phyloP scores from a whole-genome alignment of 1,284 basidiomycete genomes.

The Peniophora sp. region DNA sequence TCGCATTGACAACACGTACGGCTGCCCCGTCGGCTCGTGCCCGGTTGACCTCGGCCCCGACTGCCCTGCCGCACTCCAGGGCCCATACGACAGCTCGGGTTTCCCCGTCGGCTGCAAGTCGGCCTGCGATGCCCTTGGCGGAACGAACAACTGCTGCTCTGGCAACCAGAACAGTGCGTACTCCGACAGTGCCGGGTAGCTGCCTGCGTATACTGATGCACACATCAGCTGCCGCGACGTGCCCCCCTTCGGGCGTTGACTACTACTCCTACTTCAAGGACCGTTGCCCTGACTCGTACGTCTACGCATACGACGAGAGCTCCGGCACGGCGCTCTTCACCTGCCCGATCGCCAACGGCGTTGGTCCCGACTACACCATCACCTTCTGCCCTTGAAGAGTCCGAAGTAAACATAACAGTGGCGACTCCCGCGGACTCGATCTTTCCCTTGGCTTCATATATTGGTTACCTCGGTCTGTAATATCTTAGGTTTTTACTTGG shows the following conservation, averaged over 20 bases:
- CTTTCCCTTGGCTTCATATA: too few relatives aligned
- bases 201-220: conserved; percentile 7
- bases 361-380: conserved; percentile 35
- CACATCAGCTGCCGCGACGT: conserved; percentile 30
- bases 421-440: too few relatives aligned
- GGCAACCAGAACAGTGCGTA: conserved; percentile 33
- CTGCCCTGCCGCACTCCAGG: conserved; percentile 28
- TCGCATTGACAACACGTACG: conserved; percentile 28
- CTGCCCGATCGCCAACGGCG: conserved; percentile 22
- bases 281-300: conserved; percentile 38
- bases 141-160: conserved; percentile 35
- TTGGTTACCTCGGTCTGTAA: too few relatives aligned
- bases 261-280: conserved; percentile 42
- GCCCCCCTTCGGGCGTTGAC: conserved; percentile 31
- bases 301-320: conserved; percentile 43
- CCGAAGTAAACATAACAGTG: too few relatives aligned
- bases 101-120: conserved; percentile 35
- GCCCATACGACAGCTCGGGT: conserved; percentile 28
- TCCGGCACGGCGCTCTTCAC: conserved; percentile 40
- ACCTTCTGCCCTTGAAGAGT: conserved; percentile 37
- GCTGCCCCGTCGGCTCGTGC: conserved; percentile 24
- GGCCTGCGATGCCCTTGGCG: conserved; percentile 23
- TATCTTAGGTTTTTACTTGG: too few relatives aligned
- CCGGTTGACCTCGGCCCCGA: conserved; percentile 28
- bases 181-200: background rate